Percentiles rank a stretch among this genome's conserved stretches.
These are phyloP conservation scores for Epichloe festucae DNA, from an alignment of 2,329 filamentous ascomycete species.

Conservation along the genomic window DNA sequence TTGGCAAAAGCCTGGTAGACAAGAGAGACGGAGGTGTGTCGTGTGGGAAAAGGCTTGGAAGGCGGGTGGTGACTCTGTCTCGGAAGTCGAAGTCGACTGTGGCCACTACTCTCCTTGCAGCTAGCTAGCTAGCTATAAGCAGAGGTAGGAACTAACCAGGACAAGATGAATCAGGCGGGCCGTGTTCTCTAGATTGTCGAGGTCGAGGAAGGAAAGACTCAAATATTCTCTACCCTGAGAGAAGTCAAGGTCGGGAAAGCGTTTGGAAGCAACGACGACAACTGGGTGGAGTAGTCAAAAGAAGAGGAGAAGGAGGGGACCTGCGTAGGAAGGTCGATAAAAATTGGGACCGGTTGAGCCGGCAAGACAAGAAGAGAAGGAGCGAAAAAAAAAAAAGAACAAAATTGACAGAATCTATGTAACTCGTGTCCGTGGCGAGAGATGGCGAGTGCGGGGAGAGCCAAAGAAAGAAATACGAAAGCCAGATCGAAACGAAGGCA, in stretches of 20 bases:
- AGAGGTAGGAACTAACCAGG: not conserved
- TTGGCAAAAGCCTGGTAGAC: not conserved
- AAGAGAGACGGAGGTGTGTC: not conserved
- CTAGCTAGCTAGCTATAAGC: not conserved
- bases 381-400: not conserved
- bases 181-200: not conserved
- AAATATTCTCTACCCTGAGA: not conserved
- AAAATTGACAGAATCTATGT: not conserved
- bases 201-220: constrained; percentile 2
- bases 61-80: not conserved
- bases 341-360: not conserved
- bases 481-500: not conserved
- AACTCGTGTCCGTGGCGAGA: not conserved
- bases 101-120: not conserved
- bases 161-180: not conserved
- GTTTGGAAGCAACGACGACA: constrained; percentile 2
- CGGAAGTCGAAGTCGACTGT: constrained; percentile 1
- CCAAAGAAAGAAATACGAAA: not conserved
- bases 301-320: not conserved
- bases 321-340: not conserved
- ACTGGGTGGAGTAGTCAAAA: not conserved
- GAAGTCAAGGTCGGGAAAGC: not conserved
- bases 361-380: not conserved
- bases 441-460: not conserved
- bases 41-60: not conserved